Conservation (phyloP, 179 eudicot species). For the Nepenthes alata region DNA sequence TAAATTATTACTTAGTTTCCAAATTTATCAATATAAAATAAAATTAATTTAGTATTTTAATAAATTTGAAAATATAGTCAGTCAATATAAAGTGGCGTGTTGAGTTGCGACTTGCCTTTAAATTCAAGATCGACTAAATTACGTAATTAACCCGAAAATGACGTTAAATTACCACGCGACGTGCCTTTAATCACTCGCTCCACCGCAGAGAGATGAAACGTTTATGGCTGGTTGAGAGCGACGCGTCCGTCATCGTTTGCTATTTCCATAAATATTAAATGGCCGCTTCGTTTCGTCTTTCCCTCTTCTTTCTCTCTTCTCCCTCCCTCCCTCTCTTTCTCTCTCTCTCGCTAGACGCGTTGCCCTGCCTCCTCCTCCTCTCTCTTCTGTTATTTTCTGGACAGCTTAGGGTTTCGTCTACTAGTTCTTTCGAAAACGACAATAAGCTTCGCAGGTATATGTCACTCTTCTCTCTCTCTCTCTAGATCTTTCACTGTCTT, state of each 20-base stretch:
- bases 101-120: no score
- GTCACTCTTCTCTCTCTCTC: neutral
- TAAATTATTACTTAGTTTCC: no score
- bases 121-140: no score
- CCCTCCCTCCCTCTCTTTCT: neutral
- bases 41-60: no score
- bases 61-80: no score
- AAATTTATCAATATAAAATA: no score
- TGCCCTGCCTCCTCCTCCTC: neutral
- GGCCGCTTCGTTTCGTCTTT: slow-evolving; percentile 9
- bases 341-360: neutral
- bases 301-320: slow-evolving; percentile 5
- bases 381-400: neutral
- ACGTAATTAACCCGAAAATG: no score
- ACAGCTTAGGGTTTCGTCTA: slow-evolving; percentile 2
- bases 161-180: no score
- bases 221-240: no score
- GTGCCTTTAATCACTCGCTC: no score
- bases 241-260: neutral
- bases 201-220: no score
- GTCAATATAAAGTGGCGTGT: no score
- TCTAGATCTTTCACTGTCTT: neutral
- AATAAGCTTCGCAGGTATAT: neutral
- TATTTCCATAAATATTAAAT: neutral
- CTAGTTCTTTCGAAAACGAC: neutral